Evolutionary conservation across 805 yeast genomes (phyloP), one percentile per base, ranked within the genome.

Genomic region (Sugiyamaella boreocaroliniensis): DNA sequence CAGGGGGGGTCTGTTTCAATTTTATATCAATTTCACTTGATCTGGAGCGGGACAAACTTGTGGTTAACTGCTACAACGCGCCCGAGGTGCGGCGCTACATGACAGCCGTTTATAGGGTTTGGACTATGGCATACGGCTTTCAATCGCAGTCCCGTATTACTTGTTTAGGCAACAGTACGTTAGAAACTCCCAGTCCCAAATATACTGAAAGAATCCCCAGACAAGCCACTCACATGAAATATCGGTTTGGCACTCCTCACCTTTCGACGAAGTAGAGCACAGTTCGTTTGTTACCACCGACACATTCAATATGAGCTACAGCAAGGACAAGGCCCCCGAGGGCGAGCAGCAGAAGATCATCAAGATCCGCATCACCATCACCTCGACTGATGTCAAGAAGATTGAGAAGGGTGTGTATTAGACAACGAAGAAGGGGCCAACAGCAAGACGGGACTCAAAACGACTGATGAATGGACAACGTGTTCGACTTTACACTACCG

Each of bases 291-390:
- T 42, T 19, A 29, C 18, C 18, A 45, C 32, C 43, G 43, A 46
- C 45, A 46, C 45, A 55, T 46, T 45, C 61, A 67, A 49, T 50
- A 69, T 69, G 71, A 69, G 71, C 64, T 67, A 52, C 63, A 60
- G 67, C 64, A 67, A 86, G 81, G 93, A 86, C 76, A 88, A 88
- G 76, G 89, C 81, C 76, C 80, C 76, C 69, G 88, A 83, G 76
- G 89, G 80, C 76, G 85, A 82, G 75, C 83, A 81, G 73, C 37
- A 32, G 37, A 83, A 81, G 74, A 79, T 87, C 82, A 88, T 85
- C 85, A 92, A 90, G 86, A 90, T 93, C 81, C 90, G 98, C 85
- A 90, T 93, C 79, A 89, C 97, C 75, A 83, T 93, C 82, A 89
- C 95, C 74, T 93, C 99, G 68, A 89, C 97, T 83, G 89, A 92